Evolutionary conservation across 768 basidiomycete species (phyloP).

Genomic region (Strobilomyces dryophilus): DNA sequence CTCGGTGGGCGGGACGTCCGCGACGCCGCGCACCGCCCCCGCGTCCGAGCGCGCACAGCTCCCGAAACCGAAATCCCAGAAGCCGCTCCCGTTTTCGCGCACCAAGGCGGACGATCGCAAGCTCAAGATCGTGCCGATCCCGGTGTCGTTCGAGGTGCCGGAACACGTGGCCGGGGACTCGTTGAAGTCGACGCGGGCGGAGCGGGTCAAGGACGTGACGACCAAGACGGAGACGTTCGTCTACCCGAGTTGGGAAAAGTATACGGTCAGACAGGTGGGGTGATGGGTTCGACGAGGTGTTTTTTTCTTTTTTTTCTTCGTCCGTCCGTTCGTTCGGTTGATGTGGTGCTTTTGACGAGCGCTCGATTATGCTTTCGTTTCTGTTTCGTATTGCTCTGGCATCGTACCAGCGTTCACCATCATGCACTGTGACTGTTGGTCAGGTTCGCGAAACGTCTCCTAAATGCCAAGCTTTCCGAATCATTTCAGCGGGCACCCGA

Average conservation of each 20-base stretch:
- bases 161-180: conserved; percentile 16
- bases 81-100: conserved; percentile 50
- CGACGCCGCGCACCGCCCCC: conserved; percentile 4
- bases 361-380: too few relatives aligned
- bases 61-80: conserved; percentile 38
- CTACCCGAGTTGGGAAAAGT: conserved; percentile 66
- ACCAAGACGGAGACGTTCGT: conserved; percentile 42
- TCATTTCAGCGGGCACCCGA: too few relatives aligned
- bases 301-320: not conserved
- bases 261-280: conserved; percentile 43
- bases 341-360: not conserved
- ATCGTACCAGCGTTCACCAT: too few relatives aligned
- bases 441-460: too few relatives aligned
- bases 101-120: conserved; percentile 49
- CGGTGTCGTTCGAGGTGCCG: conserved; percentile 38
- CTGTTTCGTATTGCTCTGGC: too few relatives aligned
- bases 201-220: conserved; percentile 26
- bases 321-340: not conserved
- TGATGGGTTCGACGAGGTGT: conserved; percentile 4
- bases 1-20: conserved; percentile 20
- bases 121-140: conserved; percentile 49
- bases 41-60: conserved; percentile 32
- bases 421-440: too few relatives aligned
- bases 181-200: conserved; percentile 27
- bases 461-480: too few relatives aligned